These are phyloP conservation scores for Trichosanthes truncata DNA, from an alignment of 306 rosid genomes.

Conservation along the genomic window DNA sequence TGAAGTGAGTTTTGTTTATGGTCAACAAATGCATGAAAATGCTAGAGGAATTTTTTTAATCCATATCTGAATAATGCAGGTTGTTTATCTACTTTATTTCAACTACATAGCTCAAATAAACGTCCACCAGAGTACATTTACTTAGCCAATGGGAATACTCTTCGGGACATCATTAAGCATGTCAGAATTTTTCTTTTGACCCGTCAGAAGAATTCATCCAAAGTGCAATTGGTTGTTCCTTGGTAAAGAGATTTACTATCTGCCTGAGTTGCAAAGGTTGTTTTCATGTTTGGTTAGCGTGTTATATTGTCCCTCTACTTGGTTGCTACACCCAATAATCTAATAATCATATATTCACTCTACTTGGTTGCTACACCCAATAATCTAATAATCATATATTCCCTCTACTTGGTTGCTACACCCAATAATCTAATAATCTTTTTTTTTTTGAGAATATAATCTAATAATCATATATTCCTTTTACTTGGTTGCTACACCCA, in stretches of 20 bases:
- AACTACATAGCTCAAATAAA: constrained; percentile 75
- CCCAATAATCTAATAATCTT: no score
- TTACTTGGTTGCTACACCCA: no score
- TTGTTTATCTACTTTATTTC: constrained; percentile 57
- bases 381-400: no score
- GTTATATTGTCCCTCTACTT: neutral
- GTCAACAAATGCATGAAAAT: neutral
- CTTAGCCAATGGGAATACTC: constrained; percentile 58
- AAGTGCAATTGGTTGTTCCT: constrained; percentile 42
- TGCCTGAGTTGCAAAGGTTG: constrained; percentile 78
- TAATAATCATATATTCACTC: no score
- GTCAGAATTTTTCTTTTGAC: constrained; percentile 27
- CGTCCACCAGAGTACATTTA: constrained; percentile 75
- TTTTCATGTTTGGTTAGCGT: constrained; percentile 13
- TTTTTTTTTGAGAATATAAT: no score
- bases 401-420: no score
- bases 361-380: no score
- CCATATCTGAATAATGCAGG: constrained; percentile 30
- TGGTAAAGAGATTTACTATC: constrained; percentile 36
- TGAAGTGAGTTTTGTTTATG: constrained; percentile 35
- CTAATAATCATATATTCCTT: no score
- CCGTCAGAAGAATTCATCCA: constrained; percentile 43
- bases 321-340: neutral
- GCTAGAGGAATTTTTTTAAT: neutral
- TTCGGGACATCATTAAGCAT: constrained; percentile 72